Conservation (phyloP, 352 stramenopile species). For the Phytophthora europaea region DNA sequence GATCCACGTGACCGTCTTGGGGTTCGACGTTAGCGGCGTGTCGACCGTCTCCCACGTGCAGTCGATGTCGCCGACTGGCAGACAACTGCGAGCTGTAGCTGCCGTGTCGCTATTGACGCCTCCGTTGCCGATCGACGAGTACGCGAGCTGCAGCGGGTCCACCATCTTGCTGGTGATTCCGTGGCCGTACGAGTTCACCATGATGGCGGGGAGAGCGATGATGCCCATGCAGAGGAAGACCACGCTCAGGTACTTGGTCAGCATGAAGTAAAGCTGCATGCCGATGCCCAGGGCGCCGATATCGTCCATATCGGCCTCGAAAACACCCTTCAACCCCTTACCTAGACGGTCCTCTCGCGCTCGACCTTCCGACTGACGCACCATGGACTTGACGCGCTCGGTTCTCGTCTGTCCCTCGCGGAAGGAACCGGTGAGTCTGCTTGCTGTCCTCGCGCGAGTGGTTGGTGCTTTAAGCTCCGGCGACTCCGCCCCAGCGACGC, state of each 20-base stretch:
- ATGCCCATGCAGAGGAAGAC: slow-evolving; percentile 53
- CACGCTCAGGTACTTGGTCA: slow-evolving; percentile 55
- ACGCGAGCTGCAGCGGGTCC: slow-evolving; percentile 55
- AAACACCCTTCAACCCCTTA: slow-evolving; percentile 43
- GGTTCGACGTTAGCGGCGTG: slow-evolving; percentile 52
- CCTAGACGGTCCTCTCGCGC: slow-evolving; percentile 50
- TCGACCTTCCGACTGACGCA: slow-evolving; percentile 14
- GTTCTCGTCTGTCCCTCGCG: slow-evolving; percentile 16
- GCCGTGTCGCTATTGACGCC: slow-evolving; percentile 47
- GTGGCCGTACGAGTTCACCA: slow-evolving; percentile 55
- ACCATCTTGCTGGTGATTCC: slow-evolving; percentile 53
- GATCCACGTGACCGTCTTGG: slow-evolving; percentile 57
- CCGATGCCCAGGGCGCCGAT: slow-evolving; percentile 66
- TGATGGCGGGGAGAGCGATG: slow-evolving; percentile 49
- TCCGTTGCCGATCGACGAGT: slow-evolving; percentile 56
- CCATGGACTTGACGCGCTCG: slow-evolving; percentile 36
- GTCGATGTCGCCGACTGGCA: slow-evolving; percentile 50
- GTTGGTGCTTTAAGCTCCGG: slow-evolving; percentile 1
- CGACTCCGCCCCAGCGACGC: slow-evolving; percentile 1
- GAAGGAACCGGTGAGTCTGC: slow-evolving; percentile 18
- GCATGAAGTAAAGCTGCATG: slow-evolving; percentile 72
- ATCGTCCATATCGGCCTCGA: slow-evolving; percentile 44
- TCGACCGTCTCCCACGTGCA: slow-evolving; percentile 55
- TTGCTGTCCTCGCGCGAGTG: slow-evolving; percentile 4
- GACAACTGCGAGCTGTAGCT: slow-evolving; percentile 38